Conservation (phyloP, 2,329 filamentous ascomycete genomes). For the Botrytis porri region DNA sequence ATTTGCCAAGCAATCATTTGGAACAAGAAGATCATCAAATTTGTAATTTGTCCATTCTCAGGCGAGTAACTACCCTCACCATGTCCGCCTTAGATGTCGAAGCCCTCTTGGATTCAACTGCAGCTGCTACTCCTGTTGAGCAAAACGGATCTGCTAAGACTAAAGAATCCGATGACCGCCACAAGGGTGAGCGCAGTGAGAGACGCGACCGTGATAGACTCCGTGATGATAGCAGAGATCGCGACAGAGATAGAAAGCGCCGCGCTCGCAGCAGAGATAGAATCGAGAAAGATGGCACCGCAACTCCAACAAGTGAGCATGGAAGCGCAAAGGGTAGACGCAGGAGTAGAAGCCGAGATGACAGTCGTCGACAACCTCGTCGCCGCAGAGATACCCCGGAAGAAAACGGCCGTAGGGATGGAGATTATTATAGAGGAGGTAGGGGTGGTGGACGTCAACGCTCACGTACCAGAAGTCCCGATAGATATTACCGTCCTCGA, state of each 20-base stretch:
- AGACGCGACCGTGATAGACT: constrained; percentile 56
- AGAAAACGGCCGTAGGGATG: constrained; percentile 47
- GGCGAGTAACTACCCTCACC: constrained; percentile 34
- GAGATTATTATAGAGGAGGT: constrained; percentile 66
- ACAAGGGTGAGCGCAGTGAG: constrained; percentile 51
- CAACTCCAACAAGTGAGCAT: constrained; percentile 64
- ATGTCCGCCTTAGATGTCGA: constrained; percentile 81
- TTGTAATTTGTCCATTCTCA: background rate
- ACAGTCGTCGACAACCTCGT: constrained; percentile 69
- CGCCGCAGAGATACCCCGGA: constrained; percentile 60
- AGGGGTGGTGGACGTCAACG: constrained; percentile 54
- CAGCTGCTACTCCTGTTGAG: constrained; percentile 55
- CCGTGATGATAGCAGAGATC: constrained; percentile 53
- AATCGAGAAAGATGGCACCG: constrained; percentile 53
- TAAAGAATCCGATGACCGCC: constrained; percentile 57
- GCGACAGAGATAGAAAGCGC: constrained; percentile 53
- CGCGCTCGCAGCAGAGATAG: constrained; percentile 20
- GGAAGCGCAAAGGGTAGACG: constrained; percentile 75
- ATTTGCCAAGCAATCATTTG: background rate
- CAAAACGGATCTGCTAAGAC: constrained; percentile 41
- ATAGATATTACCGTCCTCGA: constrained; percentile 52
- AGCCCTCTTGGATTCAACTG: constrained; percentile 83
- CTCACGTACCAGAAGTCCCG: constrained; percentile 70
- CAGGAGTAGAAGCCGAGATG: constrained; percentile 75
- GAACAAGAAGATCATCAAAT: background rate